Evolutionary conservation across 805 yeast species (phyloP), one percentile per base, ranked within the genome.

Genomic region (Starmerella stellata): DNA sequence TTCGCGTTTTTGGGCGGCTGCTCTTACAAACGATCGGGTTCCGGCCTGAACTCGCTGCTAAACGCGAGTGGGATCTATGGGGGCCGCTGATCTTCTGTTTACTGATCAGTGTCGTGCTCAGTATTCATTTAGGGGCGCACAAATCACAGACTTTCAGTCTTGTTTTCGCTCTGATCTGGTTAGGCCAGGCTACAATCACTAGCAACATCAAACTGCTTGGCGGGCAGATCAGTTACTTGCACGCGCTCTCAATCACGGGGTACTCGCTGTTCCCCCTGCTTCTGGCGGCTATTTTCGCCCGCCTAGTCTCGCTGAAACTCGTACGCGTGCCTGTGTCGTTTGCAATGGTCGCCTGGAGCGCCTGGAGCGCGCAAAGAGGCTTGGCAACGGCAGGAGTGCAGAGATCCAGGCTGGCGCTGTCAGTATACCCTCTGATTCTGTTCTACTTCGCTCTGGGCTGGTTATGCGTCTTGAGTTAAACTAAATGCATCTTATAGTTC

Each of bases 11-110:
- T 20, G 69, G 69, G 1, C 49, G 53, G 4, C 50, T 68, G 33
- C 56, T 68, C 19, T 50, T 59, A 30, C 62, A 60, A 42, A 69
- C 67, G 1, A 47, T 68, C 8, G 64, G 69, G 61, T 64, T 66
- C 25, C 41, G 44, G 24, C 43, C 42, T 32, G 45, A 44, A 21
- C 37, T 25, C 23, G 45, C 48, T 5, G 23, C 38, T 14, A 27
- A 40, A 16, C 42, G 42, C 27, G 58, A 57, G 19, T 57, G 63
- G 60, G 62, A 54, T 34, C 44, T 60, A 21, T 57, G 81, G 82
- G 83, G 83, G 2, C 83, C 83, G 4, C 58, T 75, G 39, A 60
- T 75, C 23, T 76, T 75, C 50, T 68, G 75, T 11, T 59, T 76
- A 40, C 52, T 63, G 24, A 69, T 71, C 39, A 61, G 78, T 3